Evolutionary conservation across 208 protist species (phyloP), one percentile per base, ranked within the genome.

Genomic region (Angomonas deanei): DNA sequence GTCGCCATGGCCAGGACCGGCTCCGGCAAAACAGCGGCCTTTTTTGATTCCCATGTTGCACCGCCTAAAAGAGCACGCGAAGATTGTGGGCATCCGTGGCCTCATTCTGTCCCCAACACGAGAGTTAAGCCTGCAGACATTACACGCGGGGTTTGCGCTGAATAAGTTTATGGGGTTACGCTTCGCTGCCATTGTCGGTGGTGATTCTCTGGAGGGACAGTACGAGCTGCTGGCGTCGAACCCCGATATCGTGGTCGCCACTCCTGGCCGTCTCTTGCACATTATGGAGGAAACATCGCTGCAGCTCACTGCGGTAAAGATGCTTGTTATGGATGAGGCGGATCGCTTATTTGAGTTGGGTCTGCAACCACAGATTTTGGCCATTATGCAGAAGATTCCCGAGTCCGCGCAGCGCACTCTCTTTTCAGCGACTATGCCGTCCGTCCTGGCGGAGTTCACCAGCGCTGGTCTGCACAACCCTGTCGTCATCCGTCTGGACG

Each of bases 1-100:
- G 98, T 99, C 1, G 99, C 97, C 32, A 99, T 99, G 98, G 98
- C 99, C 1, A 88, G 98, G 52, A 99, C 99, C 13, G 99, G 99
- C 53, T 99, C 97, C 6, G 99, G 98, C 33, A 99, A 99, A 73
- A 99, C 98, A 3, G 98, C 96, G 3, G 97, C 99, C 4, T 99
- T 99, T n/a, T 72, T 76, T 99, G 2, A 92, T 99, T 33, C 99
- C 99, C 3, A 88, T 99, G 79, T 66, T 99, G 47, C 83, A 99
- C 61, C 74, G 86, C 0, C 75, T 99, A 8, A 82, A 91, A 69
- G 55, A 72, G 21, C 96, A 99, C 80, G 91, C 88, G 30, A 89
- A 83, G 24, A 89, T 83, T 30, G 91, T 98, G 33, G 99, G 98
- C 42, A 89, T 95, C 21, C 89, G 98, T 38, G 98, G 91, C 0